A percentile compares a stretch with the other conserved stretches of the same genome.
phyloP scores from a whole-genome alignment of 495 filamentous ascomycete genomes.

The Lophiotrema nucula region DNA sequence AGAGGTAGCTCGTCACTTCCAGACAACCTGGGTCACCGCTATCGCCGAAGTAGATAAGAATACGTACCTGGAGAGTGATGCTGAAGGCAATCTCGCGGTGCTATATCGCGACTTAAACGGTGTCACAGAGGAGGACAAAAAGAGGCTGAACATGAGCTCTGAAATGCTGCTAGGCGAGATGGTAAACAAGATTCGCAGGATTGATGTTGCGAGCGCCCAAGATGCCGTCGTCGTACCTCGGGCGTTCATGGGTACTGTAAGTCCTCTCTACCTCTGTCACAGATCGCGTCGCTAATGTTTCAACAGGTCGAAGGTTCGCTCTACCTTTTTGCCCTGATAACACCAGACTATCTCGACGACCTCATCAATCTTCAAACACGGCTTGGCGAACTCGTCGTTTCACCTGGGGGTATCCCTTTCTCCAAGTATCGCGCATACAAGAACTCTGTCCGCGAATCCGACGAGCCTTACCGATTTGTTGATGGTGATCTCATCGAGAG shows the following conservation, averaged over 20 bases:
- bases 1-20: slow-evolving; percentile 77
- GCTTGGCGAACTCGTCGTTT: slow-evolving; percentile 63
- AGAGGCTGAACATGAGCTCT: slow-evolving; percentile 67
- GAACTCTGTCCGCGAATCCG: slow-evolving; percentile 63
- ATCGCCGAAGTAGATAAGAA: slow-evolving; percentile 69
- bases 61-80: slow-evolving; percentile 75
- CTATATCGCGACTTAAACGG: slow-evolving; percentile 68
- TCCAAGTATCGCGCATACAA: slow-evolving; percentile 75
- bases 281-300: not conserved
- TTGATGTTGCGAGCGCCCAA: slow-evolving; percentile 57
- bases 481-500: slow-evolving; percentile 88
- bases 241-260: slow-evolving; percentile 87
- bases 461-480: slow-evolving; percentile 82
- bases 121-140: slow-evolving; percentile 69
- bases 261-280: slow-evolving; percentile 26
- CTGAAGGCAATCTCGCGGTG: slow-evolving; percentile 82
- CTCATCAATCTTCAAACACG: slow-evolving; percentile 78
- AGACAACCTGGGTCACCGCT: slow-evolving; percentile 78
- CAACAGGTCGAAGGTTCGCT: slow-evolving; percentile 82
- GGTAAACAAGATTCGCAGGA: slow-evolving; percentile 77
- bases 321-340: slow-evolving; percentile 81
- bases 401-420: slow-evolving; percentile 71
- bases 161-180: slow-evolving; percentile 87
- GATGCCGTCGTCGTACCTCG: slow-evolving; percentile 70
- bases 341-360: slow-evolving; percentile 66